Percentiles rank a stretch among this genome's conserved stretches.
phyloP scores from a whole-genome alignment of 2,329 filamentous ascomycete genomes.

The Aureobasidium sp. region DNA sequence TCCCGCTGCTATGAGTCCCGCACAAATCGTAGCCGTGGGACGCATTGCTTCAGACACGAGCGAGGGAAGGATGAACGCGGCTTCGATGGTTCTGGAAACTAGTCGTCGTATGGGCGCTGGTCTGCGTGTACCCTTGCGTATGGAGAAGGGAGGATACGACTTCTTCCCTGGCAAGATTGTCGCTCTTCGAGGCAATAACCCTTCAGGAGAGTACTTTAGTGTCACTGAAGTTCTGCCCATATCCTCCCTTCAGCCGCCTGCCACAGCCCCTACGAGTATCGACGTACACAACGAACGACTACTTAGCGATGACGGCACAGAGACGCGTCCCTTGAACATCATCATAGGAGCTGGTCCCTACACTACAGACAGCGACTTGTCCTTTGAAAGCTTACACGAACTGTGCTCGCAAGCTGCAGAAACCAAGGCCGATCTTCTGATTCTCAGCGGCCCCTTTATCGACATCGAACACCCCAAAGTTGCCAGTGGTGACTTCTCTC shows the following conservation, averaged over 20 bases:
- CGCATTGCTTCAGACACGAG: constrained; percentile 80
- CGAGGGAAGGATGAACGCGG: constrained; percentile 79
- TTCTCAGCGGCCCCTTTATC: constrained; percentile 81
- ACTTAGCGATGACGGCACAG: constrained; percentile 48
- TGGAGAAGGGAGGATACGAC: constrained; percentile 64
- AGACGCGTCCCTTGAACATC: constrained; percentile 61
- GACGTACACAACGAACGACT: constrained; percentile 62
- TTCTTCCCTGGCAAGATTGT: constrained; percentile 96
- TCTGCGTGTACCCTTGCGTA: constrained; percentile 67
- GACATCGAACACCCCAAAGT: constrained; percentile 86
- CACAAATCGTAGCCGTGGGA: constrained; percentile 81
- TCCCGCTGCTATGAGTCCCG: constrained; percentile 74
- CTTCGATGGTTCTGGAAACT: constrained; percentile 81
- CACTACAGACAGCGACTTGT: constrained; percentile 83
- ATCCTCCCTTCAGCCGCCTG: constrained; percentile 66
- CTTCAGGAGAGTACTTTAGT: constrained; percentile 73
- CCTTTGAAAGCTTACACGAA: constrained; percentile 77
- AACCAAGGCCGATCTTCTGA: constrained; percentile 65
- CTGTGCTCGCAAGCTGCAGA: constrained; percentile 71
- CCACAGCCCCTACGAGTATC: constrained; percentile 58
- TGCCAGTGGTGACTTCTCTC: constrained; percentile 43
- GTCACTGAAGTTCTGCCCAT: constrained; percentile 68
- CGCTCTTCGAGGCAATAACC: constrained; percentile 76
- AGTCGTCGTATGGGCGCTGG: constrained; percentile 78
- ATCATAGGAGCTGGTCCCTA: constrained; percentile 81